Base-by-base conservation (phyloP, 345 rosid species). In the Hypericum androsaemum region DNA sequence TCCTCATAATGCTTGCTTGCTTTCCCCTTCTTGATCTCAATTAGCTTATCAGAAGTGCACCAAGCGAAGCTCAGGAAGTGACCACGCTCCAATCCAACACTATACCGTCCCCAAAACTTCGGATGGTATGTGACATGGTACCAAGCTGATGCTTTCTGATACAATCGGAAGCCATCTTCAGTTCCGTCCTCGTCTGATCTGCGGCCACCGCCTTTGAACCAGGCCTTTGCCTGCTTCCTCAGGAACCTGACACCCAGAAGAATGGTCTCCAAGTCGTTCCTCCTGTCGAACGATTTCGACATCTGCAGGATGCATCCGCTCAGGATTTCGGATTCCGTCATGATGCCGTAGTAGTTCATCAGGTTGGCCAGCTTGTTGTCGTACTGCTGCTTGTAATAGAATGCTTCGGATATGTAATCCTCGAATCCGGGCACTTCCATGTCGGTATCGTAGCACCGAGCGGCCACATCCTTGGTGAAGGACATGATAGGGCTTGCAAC, bases 101-200 rank as follows among this genome's bases (percentile, higher is more conserved):
- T 8, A 41, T 12, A 8, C n/a, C 10, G 43, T 1, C n/a, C 11
- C 11, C n/a, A 41, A 41, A 12, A 70, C 1, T 5, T 50, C 0
- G 69, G 69, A 66, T 74, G 78, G 39, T 74, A 74, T 0, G 78
- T 74, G 3, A 74, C 78, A 52, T 70, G 46, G 35, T 74, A 74
- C 78, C 78, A 74, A 37, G 78, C 78, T 7, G 78, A 69, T 36
- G 78, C 87, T 65, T 80, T 77, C 5, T 72, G 74, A 7, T 47
- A 32, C n/a, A 38, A 54, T 68, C 69, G 0, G 2, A 15, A 7
- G 53, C 67, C 9, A 56, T 46, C 10, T 52, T 68, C 0, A 40
- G 54, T 5, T 17, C 63, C 5, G 28, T 16, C 22, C 1, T 3
- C 32, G 2, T 22, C 32, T 1, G 32, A 22, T 22, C 32, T 4